Percentiles rank a stretch among this genome's conserved stretches.
phyloP scores from a whole-genome alignment of 1,284 basidiomycete genomes.

The Testicularia cyperi region DNA sequence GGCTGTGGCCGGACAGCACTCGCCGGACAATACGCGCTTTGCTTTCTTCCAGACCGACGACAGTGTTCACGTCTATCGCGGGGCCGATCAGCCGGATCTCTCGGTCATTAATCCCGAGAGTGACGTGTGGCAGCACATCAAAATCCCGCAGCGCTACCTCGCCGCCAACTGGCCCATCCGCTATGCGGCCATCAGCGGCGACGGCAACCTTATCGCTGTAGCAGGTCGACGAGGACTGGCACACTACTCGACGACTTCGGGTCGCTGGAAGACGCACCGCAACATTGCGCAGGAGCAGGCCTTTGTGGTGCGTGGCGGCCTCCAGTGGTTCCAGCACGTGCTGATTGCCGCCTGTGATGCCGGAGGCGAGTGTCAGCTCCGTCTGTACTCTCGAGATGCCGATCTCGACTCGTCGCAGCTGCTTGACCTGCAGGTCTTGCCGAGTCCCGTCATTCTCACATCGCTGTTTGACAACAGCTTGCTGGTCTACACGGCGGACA shows the following conservation, averaged over 20 bases:
- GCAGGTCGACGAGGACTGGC: slow-evolving; percentile 87
- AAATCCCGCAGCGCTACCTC: slow-evolving; percentile 87
- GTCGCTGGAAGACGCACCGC: slow-evolving; percentile 89
- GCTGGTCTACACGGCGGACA: slow-evolving; percentile 96
- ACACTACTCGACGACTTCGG: slow-evolving; percentile 90
- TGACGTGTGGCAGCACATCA: slow-evolving; percentile 68
- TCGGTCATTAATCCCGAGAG: slow-evolving; percentile 98
- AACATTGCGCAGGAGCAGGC: slow-evolving; percentile 83
- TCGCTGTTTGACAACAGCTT: slow-evolving; percentile 93
- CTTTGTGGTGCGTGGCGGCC: slow-evolving; percentile 83
- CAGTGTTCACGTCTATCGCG: slow-evolving; percentile 88
- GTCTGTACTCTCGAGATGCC: slow-evolving; percentile 90
- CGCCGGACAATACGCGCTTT: slow-evolving; percentile 89
- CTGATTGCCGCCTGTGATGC: slow-evolving; percentile 76
- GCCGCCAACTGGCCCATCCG: slow-evolving; percentile 91
- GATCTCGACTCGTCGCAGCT: slow-evolving; percentile 84
- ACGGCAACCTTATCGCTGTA: slow-evolving; percentile 88
- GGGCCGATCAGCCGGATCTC: slow-evolving; percentile 95
- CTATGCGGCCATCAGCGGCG: slow-evolving; percentile 85
- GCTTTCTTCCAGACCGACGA: slow-evolving; percentile 95
- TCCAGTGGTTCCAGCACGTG: slow-evolving; percentile 96
- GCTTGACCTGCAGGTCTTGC: slow-evolving; percentile 77
- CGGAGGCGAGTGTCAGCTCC: slow-evolving; percentile 64
- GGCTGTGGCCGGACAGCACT: slow-evolving; percentile 85
- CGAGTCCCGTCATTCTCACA: slow-evolving; percentile 62